Percentiles rank a stretch among this genome's conserved stretches.
These are phyloP conservation scores for Aspergillus amoenus DNA, from an alignment of 2,329 filamentous ascomycete genomes.

Conservation along the genomic window DNA sequence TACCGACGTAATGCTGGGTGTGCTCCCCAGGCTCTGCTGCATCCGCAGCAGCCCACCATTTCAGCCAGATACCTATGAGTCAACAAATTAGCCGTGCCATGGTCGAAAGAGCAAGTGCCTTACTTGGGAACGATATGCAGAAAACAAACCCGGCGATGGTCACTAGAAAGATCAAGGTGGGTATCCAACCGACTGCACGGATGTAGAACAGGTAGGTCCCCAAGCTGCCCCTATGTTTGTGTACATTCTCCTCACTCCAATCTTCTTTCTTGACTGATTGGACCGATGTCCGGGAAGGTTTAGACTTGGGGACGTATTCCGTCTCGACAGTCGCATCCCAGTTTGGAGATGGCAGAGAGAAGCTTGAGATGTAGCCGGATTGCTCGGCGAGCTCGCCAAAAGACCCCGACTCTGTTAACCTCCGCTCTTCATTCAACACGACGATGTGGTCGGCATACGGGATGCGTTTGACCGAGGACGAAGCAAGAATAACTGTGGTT, in stretches of 20 bases:
- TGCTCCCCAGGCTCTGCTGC: constrained; percentile 32
- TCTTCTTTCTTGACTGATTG: constrained; percentile 1
- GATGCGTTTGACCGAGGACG: constrained; percentile 42
- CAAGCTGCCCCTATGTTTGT: constrained; percentile 31
- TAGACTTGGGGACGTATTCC: not conserved
- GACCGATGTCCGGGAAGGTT: not conserved
- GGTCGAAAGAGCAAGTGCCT: constrained; percentile 3
- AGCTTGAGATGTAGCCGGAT: constrained; percentile 43
- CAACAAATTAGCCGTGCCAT: not conserved
- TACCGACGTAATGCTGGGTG: constrained; percentile 38
- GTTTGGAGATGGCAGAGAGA: constrained; percentile 34
- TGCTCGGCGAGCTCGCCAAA: constrained; percentile 37
- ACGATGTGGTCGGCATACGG: constrained; percentile 45
- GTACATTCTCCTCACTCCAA: constrained; percentile 19
- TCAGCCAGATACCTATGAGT: constrained; percentile 38
- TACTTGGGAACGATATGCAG: constrained; percentile 43
- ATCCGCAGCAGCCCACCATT: constrained; percentile 44
- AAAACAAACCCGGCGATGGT: constrained; percentile 41
- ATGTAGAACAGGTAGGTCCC: constrained; percentile 47
- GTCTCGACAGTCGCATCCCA: constrained; percentile 20
- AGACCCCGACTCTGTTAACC: constrained; percentile 43
- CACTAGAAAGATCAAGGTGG: constrained; percentile 36
- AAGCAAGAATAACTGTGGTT: constrained; percentile 41
- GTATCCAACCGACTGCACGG: constrained; percentile 37
- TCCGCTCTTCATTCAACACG: constrained; percentile 38